Percentiles rank a stretch among this genome's conserved stretches.
Conservation (phyloP, 2,329 filamentous ascomycete genomes). For the Aspergillus sp. region DNA sequence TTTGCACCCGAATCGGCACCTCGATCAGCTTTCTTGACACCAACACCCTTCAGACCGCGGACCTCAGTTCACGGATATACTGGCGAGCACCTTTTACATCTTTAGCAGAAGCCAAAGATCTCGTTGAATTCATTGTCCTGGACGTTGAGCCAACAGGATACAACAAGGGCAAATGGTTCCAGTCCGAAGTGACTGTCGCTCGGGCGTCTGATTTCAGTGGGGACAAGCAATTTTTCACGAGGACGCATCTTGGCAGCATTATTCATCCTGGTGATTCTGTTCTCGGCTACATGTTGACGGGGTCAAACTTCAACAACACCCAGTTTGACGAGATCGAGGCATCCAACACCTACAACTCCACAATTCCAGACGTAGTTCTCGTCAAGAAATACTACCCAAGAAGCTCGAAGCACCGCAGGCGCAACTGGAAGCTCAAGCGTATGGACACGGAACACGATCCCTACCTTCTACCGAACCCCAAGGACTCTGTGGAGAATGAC, state of each 20-base stretch:
- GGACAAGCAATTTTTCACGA: constrained; percentile 84
- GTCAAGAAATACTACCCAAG: constrained; percentile 96
- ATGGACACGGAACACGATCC: constrained; percentile 81
- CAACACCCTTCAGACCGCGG: constrained; percentile 84
- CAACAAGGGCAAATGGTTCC: constrained; percentile 75
- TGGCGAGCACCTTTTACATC: constrained; percentile 87
- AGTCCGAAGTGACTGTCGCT: constrained; percentile 86
- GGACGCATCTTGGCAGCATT: constrained; percentile 84
- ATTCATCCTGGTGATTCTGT: constrained; percentile 88
- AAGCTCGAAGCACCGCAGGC: constrained; percentile 76
- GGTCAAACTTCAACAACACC: constrained; percentile 88
- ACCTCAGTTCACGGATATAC: constrained; percentile 78
- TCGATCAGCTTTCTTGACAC: constrained; percentile 88
- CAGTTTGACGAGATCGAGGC: constrained; percentile 81
- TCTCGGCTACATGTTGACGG: constrained; percentile 88
- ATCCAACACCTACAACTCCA: constrained; percentile 71
- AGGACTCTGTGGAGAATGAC: constrained; percentile 85
- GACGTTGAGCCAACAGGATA: constrained; percentile 81
- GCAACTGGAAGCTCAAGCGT: constrained; percentile 93
- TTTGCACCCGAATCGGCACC: constrained; percentile 88
- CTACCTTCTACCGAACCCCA: constrained; percentile 63
- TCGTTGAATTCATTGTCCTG: constrained; percentile 91
- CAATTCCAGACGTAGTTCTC: constrained; percentile 86
- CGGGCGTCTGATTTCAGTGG: constrained; percentile 80
- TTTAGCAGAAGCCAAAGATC: constrained; percentile 77